phyloP scores from a whole-genome alignment of 345 rosid genomes.

The Eucalyptus regnans region DNA sequence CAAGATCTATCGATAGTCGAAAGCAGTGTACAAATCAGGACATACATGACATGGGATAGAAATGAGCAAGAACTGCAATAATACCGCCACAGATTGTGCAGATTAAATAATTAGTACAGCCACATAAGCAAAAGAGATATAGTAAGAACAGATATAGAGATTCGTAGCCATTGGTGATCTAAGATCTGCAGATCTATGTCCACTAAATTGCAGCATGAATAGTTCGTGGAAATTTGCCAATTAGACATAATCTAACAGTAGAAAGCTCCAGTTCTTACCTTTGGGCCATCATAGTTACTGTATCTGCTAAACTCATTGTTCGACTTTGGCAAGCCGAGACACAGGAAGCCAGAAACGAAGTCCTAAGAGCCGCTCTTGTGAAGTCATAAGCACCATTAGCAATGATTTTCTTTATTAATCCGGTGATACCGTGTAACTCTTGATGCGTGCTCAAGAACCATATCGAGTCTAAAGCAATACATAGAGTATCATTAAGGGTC shows the following conservation, averaged over 20 bases:
- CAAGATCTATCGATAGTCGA: background rate
- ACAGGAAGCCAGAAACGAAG: conserved; percentile 94
- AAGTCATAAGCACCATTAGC: conserved; percentile 87
- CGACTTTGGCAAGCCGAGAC: conserved; percentile 91
- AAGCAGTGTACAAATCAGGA: background rate
- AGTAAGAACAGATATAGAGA: background rate
- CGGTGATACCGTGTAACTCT: conserved; percentile 58
- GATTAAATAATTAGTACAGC: background rate
- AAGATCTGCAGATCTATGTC: background rate
- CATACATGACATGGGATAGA: background rate
- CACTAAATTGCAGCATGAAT: background rate
- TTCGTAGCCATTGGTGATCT: background rate
- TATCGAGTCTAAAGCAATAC: conserved; percentile 78
- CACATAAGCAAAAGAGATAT: background rate
- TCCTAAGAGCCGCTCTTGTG: conserved; percentile 91
- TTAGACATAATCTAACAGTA: background rate
- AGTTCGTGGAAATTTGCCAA: background rate
- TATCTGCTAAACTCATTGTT: conserved; percentile 74
- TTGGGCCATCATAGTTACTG: conserved; percentile 87
- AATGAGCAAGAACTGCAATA: background rate
- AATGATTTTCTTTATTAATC: conserved; percentile 59
- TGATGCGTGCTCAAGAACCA: conserved; percentile 80
- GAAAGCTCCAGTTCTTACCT: conserved; percentile 31
- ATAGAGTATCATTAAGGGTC: conserved; percentile 79
- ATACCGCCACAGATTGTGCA: background rate